A percentile compares a stretch with the other conserved stretches of the same genome.
Evolutionary conservation across 2,329 filamentous ascomycete genomes (phyloP).

Genomic region (Gremmenia infestans): DNA sequence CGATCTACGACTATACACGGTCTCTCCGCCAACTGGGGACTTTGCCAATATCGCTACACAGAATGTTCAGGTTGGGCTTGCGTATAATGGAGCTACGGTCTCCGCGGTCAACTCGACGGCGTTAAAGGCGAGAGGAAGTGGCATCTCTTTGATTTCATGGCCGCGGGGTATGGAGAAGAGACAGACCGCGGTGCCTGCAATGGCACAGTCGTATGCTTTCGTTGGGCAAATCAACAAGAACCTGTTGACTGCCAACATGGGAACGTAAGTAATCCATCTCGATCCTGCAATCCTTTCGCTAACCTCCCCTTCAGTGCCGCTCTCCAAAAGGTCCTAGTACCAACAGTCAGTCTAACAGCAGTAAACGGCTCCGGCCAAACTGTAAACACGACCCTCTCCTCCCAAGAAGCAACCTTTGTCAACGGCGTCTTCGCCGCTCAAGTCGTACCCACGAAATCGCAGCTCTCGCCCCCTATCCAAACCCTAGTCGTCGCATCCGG

Average conservation of each 20-base stretch:
- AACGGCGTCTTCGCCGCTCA: conserved; percentile 62
- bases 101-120: conserved; percentile 36
- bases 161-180: conserved; percentile 18
- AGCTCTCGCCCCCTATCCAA: conserved; percentile 29
- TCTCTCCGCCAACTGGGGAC: conserved; percentile 51
- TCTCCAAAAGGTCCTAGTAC: conserved; percentile 60
- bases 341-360: conserved; percentile 62
- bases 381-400: conserved; percentile 60
- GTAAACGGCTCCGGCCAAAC: conserved; percentile 44
- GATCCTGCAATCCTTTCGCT: conserved; percentile 35
- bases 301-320: conserved; percentile 16
- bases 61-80: conserved; percentile 50
- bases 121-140: conserved; percentile 17
- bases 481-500: conserved; percentile 31
- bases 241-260: conserved; percentile 50
- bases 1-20: conserved; percentile 68
- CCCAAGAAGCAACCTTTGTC: conserved; percentile 67
- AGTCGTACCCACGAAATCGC: conserved; percentile 20
- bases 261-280: conserved; percentile 47
- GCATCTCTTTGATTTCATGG: conserved; percentile 26
- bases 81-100: conserved; percentile 50
- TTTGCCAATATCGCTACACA: conserved; percentile 48
- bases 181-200: conserved; percentile 30
- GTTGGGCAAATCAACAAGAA: conserved; percentile 61
- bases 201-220: conserved; percentile 62